Conservation (phyloP, 768 basidiomycete species). For the Fibroporia radiculosa region DNA sequence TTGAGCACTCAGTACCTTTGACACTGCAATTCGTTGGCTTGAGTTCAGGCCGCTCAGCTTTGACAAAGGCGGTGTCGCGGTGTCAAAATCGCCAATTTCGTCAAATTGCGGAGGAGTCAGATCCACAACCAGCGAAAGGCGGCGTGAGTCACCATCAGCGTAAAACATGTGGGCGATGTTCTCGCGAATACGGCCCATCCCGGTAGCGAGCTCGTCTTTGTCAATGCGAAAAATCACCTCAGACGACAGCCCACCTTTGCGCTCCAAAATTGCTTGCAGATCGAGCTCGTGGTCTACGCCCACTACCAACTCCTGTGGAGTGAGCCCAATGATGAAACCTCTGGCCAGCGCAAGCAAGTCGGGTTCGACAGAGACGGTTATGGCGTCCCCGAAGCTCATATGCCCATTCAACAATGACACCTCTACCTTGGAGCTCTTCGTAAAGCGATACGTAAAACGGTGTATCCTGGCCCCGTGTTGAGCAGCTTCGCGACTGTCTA, state of each 20-base stretch:
- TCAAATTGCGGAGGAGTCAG: conserved; percentile 62
- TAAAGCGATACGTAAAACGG: conserved; percentile 71
- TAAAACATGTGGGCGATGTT: conserved; percentile 90
- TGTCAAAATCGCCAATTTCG: conserved; percentile 18
- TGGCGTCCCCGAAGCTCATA: conserved; percentile 71
- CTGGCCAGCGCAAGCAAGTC: conserved; percentile 75
- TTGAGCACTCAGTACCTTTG: conserved; percentile 64
- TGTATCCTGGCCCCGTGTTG: conserved; percentile 53
- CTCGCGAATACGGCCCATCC: conserved; percentile 82
- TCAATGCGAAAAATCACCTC: conserved; percentile 73
- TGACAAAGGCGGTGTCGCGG: conserved; percentile 22
- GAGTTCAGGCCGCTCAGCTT: conserved; percentile 40
- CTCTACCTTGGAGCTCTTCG: conserved; percentile 11
- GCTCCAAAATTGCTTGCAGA: conserved; percentile 32
- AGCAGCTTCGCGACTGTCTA: conserved; percentile 6
- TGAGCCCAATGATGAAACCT: conserved; percentile 75
- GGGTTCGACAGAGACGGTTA: conserved; percentile 85
- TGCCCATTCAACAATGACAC: conserved; percentile 64
- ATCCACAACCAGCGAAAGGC: conserved; percentile 77
- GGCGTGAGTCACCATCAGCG: conserved; percentile 57
- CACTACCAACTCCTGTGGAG: conserved; percentile 53
- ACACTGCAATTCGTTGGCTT: conserved; percentile 66
- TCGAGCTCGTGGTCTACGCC: conserved; percentile 81
- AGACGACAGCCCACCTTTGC: conserved; percentile 14
- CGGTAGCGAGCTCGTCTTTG: conserved; percentile 84